Percentiles rank a stretch among this genome's conserved stretches.
Evolutionary conservation across 2,329 filamentous ascomycete genomes (phyloP).

Genomic region (Aspergillus felis): DNA sequence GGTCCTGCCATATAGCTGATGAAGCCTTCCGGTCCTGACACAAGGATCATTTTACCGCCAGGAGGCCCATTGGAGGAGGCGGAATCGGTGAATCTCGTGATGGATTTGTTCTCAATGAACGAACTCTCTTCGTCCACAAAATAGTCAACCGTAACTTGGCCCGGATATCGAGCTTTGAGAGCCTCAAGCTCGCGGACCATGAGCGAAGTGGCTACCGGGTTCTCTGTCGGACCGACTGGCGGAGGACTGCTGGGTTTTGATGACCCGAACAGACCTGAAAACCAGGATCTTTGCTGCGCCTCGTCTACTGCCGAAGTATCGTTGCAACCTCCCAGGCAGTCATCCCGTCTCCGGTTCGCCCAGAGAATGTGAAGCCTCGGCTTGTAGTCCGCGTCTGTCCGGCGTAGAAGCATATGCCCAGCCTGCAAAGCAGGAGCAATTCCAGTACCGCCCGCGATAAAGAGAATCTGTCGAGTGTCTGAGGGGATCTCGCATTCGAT

Average conservation of each 20-base stretch:
- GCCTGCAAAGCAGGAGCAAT: conserved; percentile 86
- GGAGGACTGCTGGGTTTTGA: conserved; percentile 7
- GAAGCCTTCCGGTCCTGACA: conserved; percentile 91
- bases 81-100: conserved; percentile 39
- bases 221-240: background rate
- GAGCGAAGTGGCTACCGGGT: conserved; percentile 14
- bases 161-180: conserved; percentile 56
- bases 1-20: conserved; percentile 73
- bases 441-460: conserved; percentile 88
- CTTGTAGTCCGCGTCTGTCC: conserved; percentile 26
- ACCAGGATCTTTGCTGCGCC: conserved; percentile 22
- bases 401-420: conserved; percentile 54
- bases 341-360: conserved; percentile 67
- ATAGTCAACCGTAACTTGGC: conserved; percentile 63
- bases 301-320: conserved; percentile 35
- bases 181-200: conserved; percentile 62
- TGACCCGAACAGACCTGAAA: conserved; percentile 25
- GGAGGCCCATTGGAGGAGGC: conserved; percentile 21
- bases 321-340: conserved; percentile 60
- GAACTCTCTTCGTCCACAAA: conserved; percentile 77
- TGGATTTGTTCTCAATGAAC: conserved; percentile 55
- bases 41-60: conserved; percentile 58
- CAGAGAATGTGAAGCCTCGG: conserved; percentile 69
- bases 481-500: conserved; percentile 61
- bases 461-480: conserved; percentile 61